A percentile compares a stretch with the other conserved stretches of the same genome.
Conservation (phyloP, 2,329 filamentous ascomycete species). For the Penicillium brevicompactum region DNA sequence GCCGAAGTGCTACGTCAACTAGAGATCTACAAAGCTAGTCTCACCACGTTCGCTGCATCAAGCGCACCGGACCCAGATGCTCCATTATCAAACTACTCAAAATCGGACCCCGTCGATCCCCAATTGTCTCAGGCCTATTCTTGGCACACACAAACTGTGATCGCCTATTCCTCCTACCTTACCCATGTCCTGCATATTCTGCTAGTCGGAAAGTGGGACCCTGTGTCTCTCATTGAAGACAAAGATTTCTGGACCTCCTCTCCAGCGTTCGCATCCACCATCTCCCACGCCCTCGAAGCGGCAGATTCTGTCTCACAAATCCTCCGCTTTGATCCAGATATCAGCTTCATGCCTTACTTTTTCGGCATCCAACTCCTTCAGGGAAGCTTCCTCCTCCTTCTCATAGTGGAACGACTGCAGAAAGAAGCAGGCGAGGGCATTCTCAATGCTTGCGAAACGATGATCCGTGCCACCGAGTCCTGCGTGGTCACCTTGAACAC, state of each 20-base stretch:
- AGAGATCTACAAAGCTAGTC: slow-evolving; percentile 76
- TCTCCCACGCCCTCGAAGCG: slow-evolving; percentile 82
- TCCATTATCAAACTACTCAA: slow-evolving; percentile 54
- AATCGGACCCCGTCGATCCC: slow-evolving; percentile 48
- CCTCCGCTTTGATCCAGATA: slow-evolving; percentile 83
- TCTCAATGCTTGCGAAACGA: slow-evolving; percentile 86
- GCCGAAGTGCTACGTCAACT: slow-evolving; percentile 78
- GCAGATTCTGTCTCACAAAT: slow-evolving; percentile 87
- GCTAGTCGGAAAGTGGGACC: slow-evolving; percentile 93
- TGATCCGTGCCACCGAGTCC: slow-evolving; percentile 87
- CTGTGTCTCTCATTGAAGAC: slow-evolving; percentile 88
- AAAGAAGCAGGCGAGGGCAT: slow-evolving; percentile 83
- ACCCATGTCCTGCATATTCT: slow-evolving; percentile 93
- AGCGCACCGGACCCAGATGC: slow-evolving; percentile 29
- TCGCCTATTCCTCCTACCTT: slow-evolving; percentile 86
- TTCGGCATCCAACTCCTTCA: slow-evolving; percentile 92
- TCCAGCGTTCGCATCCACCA: slow-evolving; percentile 82
- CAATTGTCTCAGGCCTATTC: slow-evolving; percentile 36
- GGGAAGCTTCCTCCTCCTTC: slow-evolving; percentile 80
- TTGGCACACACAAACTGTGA: slow-evolving; percentile 77
- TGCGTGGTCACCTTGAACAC: slow-evolving; percentile 91
- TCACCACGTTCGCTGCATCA: slow-evolving; percentile 49
- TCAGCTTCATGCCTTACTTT: slow-evolving; percentile 97
- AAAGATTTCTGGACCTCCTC: slow-evolving; percentile 94
- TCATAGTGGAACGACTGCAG: slow-evolving; percentile 88